Evolutionary conservation across 768 basidiomycete species (phyloP).

Genomic region (Leccinum subtestaceum): DNA sequence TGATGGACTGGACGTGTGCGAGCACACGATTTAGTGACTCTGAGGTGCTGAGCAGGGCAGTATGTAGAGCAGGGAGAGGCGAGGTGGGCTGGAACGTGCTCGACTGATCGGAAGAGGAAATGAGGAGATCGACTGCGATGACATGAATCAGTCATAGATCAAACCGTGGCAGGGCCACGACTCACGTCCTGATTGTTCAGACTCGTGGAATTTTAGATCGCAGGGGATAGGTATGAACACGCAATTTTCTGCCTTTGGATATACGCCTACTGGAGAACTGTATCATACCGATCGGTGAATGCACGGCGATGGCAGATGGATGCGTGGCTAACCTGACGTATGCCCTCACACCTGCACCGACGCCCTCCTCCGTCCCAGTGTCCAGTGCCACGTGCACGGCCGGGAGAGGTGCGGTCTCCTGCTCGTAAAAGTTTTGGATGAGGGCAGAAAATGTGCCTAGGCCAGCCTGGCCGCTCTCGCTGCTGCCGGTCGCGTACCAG

Average conservation of each 20-base stretch:
- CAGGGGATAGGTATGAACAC: conserved; percentile 93
- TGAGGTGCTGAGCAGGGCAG: conserved; percentile 63
- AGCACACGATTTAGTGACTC: conserved; percentile 84
- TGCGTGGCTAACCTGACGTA: conserved; percentile 66
- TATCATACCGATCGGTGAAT: conserved; percentile 4
- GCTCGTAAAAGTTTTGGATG: conserved; percentile 96
- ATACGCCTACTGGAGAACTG: conserved; percentile 86
- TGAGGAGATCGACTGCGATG: conserved; percentile 72
- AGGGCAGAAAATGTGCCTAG: conserved; percentile 94
- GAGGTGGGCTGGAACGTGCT: conserved; percentile 40
- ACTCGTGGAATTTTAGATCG: conserved; percentile 75
- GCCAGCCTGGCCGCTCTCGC: conserved; percentile 31
- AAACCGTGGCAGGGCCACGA: conserved; percentile 12
- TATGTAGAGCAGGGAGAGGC: conserved; percentile 51
- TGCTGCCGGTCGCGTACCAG: conserved; percentile 84
- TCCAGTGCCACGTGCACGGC: conserved; percentile 91
- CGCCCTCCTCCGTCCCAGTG: conserved; percentile 67
- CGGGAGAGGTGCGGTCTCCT: conserved; percentile 84
- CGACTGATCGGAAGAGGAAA: conserved; percentile 47
- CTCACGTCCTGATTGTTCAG: conserved; percentile 85
- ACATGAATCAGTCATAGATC: conserved; percentile 5
- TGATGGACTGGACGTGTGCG: conserved; percentile 76
- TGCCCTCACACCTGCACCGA: conserved; percentile 76
- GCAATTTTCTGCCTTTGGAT: conserved; percentile 90
- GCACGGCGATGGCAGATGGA: conserved; percentile 3